phyloP scores from a whole-genome alignment of 2,329 filamentous ascomycete genomes.

The Ceratocystis papillata region DNA sequence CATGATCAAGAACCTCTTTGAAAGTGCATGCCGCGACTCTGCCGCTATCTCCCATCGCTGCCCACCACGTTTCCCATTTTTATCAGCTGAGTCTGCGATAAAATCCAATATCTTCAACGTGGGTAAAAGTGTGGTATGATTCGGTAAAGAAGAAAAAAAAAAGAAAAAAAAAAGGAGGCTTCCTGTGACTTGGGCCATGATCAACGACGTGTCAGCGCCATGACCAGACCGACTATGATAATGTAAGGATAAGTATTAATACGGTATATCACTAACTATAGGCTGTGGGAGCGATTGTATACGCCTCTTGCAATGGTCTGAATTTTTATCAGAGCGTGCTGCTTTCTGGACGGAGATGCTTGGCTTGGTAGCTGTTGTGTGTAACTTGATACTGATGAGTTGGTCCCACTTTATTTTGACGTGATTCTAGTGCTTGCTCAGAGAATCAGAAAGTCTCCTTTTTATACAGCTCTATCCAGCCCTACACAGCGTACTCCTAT shows the following conservation, averaged over 20 bases:
- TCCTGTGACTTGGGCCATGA: neutral
- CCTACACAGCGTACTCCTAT: too few relatives aligned
- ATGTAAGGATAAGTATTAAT: neutral
- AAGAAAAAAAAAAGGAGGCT: neutral
- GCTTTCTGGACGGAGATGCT: neutral
- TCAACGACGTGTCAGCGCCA: neutral
- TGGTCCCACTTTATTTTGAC: slow-evolving; percentile 8
- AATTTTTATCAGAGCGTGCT: slow-evolving; percentile 10
- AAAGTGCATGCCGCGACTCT: slow-evolving; percentile 18
- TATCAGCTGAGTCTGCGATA: neutral
- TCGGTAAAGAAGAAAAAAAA: too few relatives aligned
- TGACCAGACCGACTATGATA: neutral
- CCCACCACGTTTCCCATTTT: neutral
- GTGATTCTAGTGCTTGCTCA: neutral
- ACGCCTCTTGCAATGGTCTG: neutral
- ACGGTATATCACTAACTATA: slow-evolving; percentile 10
- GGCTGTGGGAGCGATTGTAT: neutral
- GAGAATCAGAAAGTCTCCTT: too few relatives aligned
- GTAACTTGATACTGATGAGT: neutral
- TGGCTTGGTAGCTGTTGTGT: neutral
- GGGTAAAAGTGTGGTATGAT: neutral
- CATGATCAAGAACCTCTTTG: slow-evolving; percentile 20
- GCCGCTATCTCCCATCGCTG: neutral
- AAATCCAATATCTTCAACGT: slow-evolving; percentile 1
- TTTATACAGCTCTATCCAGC: too few relatives aligned